phyloP scores from a whole-genome alignment of 805 yeast species.

The Wickerhamomyces tratensis region DNA sequence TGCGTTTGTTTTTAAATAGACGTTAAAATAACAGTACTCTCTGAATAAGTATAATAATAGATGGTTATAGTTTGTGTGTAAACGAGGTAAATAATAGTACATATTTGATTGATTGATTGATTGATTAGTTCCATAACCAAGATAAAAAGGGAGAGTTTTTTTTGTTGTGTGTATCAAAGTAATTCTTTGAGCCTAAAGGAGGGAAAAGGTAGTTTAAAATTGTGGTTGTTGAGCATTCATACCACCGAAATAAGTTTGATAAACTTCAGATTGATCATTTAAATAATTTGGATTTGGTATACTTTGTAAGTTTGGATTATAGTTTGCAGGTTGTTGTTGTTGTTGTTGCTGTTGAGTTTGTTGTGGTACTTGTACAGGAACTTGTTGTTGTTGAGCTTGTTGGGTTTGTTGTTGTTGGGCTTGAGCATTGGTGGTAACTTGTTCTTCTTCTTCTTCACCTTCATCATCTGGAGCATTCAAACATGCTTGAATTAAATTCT shows the following conservation, averaged over 20 bases:
- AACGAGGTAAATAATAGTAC: too few species aligned
- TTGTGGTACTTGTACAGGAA: constrained; percentile 14
- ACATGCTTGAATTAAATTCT: constrained; percentile 93
- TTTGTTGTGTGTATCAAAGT: too few species aligned
- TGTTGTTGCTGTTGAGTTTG: constrained; percentile 7
- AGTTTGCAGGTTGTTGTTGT: constrained; percentile 5
- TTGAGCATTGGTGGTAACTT: constrained; percentile 24
- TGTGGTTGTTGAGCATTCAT: constrained; percentile 52
- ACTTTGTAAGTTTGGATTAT: constrained; percentile 23
- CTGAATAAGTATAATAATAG: too few species aligned
- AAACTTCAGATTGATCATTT: constrained; percentile 45
- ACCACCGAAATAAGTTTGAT: constrained; percentile 54
- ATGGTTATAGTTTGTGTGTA: too few species aligned
- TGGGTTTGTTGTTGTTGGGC: constrained; percentile 15
- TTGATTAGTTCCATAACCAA: too few species aligned
- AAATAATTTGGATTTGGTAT: constrained; percentile 35
- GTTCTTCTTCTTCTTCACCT: constrained; percentile 33
- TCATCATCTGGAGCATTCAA: constrained; percentile 87
- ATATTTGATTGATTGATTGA: too few species aligned
- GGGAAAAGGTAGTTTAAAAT: constrained; percentile 15
- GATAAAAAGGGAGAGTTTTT: too few species aligned
- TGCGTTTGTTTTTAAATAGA: too few species aligned
- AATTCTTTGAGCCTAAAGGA: too few species aligned
- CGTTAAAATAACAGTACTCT: too few species aligned
- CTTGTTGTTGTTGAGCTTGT: constrained; percentile 19